phyloP scores from a whole-genome alignment of 164 flowering plant species.

The Nymphaea thermarum region DNA sequence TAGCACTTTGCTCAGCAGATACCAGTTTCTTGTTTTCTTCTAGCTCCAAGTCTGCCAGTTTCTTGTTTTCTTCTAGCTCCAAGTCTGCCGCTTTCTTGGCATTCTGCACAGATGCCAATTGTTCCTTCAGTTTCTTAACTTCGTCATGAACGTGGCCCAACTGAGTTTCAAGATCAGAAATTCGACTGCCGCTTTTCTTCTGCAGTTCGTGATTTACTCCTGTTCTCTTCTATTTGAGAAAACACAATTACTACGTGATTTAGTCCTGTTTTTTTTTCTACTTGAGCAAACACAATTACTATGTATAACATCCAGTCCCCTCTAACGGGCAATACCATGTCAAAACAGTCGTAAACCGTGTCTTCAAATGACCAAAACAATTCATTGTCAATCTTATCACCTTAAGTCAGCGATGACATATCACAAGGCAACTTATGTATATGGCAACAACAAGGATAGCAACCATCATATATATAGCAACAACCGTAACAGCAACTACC shows the following conservation, averaged over 20 bases:
- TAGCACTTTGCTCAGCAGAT: not conserved
- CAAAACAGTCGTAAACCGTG: no score
- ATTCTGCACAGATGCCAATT: conserved; percentile 59
- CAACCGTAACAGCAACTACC: no score
- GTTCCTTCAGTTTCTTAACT: conserved; percentile 60
- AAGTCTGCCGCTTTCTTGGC: conserved; percentile 67
- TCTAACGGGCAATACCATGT: no score
- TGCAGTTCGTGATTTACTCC: conserved; percentile 9
- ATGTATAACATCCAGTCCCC: no score
- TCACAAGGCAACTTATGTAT: no score
- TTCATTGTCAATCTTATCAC: no score
- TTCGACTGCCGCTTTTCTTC: conserved; percentile 72
- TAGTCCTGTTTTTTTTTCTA: not conserved
- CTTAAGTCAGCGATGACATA: no score
- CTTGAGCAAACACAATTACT: no score
- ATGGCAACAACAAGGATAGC: no score
- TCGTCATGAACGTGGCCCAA: conserved; percentile 73
- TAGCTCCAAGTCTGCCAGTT: conserved; percentile 15
- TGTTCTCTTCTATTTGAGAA: not conserved
- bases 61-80: conserved; percentile 33
- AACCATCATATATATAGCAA: no score
- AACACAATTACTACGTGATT: not conserved
- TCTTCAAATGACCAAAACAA: no score
- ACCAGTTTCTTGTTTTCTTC: conserved; percentile 24
- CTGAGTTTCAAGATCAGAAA: conserved; percentile 70